Base-by-base conservation (phyloP, 345 rosid species). In the Moringa oleifera region DNA sequence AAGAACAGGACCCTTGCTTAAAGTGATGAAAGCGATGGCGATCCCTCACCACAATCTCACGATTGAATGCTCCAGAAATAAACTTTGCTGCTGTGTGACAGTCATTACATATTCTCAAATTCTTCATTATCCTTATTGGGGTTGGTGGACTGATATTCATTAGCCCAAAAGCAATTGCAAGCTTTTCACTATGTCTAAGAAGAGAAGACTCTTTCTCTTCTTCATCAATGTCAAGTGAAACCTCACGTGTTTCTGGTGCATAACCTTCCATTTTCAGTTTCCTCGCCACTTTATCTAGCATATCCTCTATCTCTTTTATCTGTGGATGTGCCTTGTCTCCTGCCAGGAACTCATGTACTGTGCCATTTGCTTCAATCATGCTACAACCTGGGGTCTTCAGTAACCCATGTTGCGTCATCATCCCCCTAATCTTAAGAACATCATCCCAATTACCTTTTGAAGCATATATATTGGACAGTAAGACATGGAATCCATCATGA, bases 381-480 rank as follows among this genome's bases (percentile, higher is more conserved):
- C 86, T 85, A 58, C 82, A 80, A 19, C 86, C 88, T 0, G 88
- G 88, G 53, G 73, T 67, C 68, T 83, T 85, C 68, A 75, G 55
- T 77, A 85, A 73, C 22, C 79, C 69, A 25, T 64, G 75, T 53
- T 71, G 78, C 57, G 20, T 53, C 91, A 85, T 85, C 64, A 25
- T 70, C 53, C 65, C 80, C 62, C 88, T 71, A 49, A 85, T 46
- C 68, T 79, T 76, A 41, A 69, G 72, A 54, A 79, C 88, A 63
- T 71, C 67, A 1, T 73, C 83, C 91, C 91, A 85, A 46, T 67
- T 68, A 50, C 86, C 86, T 65, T 72, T 69, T 25, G 82, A 82
- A 61, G 88, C 88, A 72, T 75, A 78, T 63, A 85, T 76, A 63
- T 83, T 77, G n/a, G 86, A 80, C 19, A 85, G 72, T 20, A 79